These are phyloP conservation scores for Arctium minus DNA, from an alignment of 129 eudicot genomes.

Conservation along the genomic window DNA sequence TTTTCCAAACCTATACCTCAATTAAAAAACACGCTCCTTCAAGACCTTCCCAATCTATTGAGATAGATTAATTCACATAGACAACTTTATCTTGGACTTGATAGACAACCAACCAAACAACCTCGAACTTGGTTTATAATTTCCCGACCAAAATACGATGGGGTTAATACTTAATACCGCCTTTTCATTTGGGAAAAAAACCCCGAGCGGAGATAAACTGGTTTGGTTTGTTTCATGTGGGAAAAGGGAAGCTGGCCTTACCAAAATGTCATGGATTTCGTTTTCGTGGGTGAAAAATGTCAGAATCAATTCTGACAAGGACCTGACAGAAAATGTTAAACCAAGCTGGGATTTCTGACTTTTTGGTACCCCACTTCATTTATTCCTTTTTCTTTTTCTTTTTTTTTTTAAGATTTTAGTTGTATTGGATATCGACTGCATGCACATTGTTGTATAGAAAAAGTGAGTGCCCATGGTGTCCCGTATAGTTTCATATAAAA, in stretches of 20 bases:
- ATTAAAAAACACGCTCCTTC: no score
- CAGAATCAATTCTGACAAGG: slow-evolving; percentile 21
- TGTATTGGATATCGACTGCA: slow-evolving; percentile 14
- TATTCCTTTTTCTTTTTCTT: not conserved
- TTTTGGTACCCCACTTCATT: slow-evolving; percentile 18
- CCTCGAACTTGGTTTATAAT: not conserved
- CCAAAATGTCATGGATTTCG: slow-evolving; percentile 17
- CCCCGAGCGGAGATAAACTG: no score
- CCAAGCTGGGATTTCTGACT: slow-evolving; percentile 31
- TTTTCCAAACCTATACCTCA: no score
- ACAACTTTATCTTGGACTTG: no score
- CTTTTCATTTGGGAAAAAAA: slow-evolving; percentile 6
- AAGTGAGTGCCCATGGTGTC: slow-evolving; percentile 11
- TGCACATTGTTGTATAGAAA: slow-evolving; percentile 8
- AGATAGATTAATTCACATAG: no score
- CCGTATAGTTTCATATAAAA: not conserved
- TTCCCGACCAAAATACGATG: not conserved
- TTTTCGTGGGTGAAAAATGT: slow-evolving; percentile 25
- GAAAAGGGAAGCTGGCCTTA: not conserved
- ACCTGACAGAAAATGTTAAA: slow-evolving; percentile 11
- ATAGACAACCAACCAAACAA: no score
- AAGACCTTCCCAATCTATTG: no score
- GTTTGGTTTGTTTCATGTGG: not conserved
- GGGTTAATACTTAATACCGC: not conserved
- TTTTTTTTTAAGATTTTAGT: not conserved